Base-by-base conservation (phyloP, 2,329 filamentous ascomycete genomes). In the Gnomoniopsis smithogilvyi region DNA sequence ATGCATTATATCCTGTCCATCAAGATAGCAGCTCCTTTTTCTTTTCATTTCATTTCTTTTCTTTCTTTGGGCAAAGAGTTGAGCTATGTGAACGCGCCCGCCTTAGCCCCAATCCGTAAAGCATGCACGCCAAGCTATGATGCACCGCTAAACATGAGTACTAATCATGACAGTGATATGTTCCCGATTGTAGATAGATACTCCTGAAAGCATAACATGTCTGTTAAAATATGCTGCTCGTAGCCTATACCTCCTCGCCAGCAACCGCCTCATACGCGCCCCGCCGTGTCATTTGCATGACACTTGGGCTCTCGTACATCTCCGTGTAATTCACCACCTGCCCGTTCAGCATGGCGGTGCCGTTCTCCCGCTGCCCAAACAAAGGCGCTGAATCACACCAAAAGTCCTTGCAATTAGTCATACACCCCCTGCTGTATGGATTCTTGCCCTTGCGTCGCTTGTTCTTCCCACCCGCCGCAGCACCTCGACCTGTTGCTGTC, bases 371-470 rank as follows among this genome's bases (percentile, higher is more conserved):
- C 66, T 81, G 85, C 12, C 89, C 86, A 70, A 96, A 94, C 19
- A 96, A 73, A 0, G 94, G 90, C 2, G 90, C 88, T 1, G 91
- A 86, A 70, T 98, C 95, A 68, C 90, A 94, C 92, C 93, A 98
- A 72, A 99, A 99, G 73, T 99, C 96, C 65, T 85, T 89, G 74
- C 95, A 99, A 70, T 99, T 99, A 60, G 87, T 84, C n/a, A 96
- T 67, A 43, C 92, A 80, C 8, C 95, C 95, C 34, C 87, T 82
- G 59, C 87, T 94, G 73, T 94, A 99, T 0, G 93, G 93, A 71
- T 98, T 99, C 64, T 80, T 80, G 70, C 82, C 82, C 58, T 80
- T 79, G 63, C 81, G 75, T 65, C 78, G 80, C 74, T 79, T 77
- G 70, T 80, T 77, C 72, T 78, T 74, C 24, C 61, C 61, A 26